Evolutionary conservation across 768 basidiomycete genomes (phyloP), one percentile per base, ranked within the genome.

Genomic region (Dacryopinax spathularia): DNA sequence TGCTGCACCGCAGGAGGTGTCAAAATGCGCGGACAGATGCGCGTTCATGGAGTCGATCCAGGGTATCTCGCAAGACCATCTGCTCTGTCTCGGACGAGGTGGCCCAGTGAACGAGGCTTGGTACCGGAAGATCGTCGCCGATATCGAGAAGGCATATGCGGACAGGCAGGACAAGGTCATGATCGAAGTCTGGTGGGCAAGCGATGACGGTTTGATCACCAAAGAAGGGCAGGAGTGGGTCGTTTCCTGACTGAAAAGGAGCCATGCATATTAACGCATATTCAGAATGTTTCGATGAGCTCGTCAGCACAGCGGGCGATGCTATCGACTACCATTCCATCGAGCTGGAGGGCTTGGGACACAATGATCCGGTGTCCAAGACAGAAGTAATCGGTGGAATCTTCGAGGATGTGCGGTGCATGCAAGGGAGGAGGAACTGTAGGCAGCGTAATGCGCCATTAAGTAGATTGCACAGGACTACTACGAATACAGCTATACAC

Each of bases 401-500:
- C 48, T 56, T 25, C 25, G 48, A 56, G 48, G 48, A 56, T 29
- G 48, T 56, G 6, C 10, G 48, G 48, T 15, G 48, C 48, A 56
- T 31, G 48, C 29, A 18, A 15, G 31, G 25, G 25, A 56, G n/a
- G n/a, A 56, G 9, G 22, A 31, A n/a, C n/a, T n/a, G n/a, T n/a
- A 29, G 31, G 48, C 39, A 29, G 48, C 25, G 48, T 7, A 3
- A 22, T 27, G 48, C 48, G 15, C 25, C 25, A 27, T 2, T 31
- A 56, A 29, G n/a, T n/a, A n/a, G n/a, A 56, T 56, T 56, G 48
- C 48, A 56, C 48, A 56, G 31, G 25, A 56, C 48, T 31, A 56
- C 25, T 56, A 56, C 9, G 15, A 56, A 56, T 56, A 56, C 48
- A 56, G 48, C 31, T 56, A 27, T 56, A 56, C 48, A 56, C 48